These are phyloP conservation scores for Mycotypha africana DNA, from an alignment of 371 early-diverging fungal genomes.

Conservation along the genomic window DNA sequence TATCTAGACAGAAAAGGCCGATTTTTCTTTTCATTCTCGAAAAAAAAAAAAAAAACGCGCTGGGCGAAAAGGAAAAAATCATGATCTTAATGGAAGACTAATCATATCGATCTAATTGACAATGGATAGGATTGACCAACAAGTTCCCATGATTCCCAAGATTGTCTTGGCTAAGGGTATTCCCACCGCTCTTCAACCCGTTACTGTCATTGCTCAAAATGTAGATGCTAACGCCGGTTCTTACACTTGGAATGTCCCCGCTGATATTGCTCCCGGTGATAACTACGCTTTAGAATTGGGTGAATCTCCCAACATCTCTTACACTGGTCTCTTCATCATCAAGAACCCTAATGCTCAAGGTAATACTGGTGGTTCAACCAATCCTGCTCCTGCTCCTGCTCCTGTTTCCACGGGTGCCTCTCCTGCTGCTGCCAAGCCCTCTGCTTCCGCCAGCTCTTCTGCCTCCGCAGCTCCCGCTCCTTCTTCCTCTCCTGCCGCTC, in stretches of 20 bases:
- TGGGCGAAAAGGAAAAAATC: too few relatives aligned
- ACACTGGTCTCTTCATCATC: conserved; percentile 21
- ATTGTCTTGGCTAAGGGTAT: conserved; percentile 17
- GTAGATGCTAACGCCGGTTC: conserved; percentile 7
- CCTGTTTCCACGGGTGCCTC: conserved; percentile 1
- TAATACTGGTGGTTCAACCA: neutral
- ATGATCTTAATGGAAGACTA: too few relatives aligned
- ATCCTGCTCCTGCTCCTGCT: neutral
- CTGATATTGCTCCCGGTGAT: conserved; percentile 8
- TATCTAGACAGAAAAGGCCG: too few relatives aligned
- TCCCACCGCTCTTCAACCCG: conserved; percentile 10
- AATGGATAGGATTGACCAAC: conserved; percentile 11
- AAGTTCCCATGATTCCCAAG: conserved; percentile 11
- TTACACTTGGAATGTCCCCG: conserved; percentile 18
- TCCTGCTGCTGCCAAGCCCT: conserved; percentile 1
- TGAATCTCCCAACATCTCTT: conserved; percentile 18
- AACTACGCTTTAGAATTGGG: conserved; percentile 23
- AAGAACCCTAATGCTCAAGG: neutral
- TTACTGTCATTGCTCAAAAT: conserved; percentile 7
- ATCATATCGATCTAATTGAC: too few relatives aligned
- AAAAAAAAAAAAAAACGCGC: too few relatives aligned
- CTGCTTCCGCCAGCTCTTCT: neutral
- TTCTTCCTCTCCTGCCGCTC: conserved; percentile 6
- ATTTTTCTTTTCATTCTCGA: too few relatives aligned
- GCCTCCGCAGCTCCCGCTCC: conserved; percentile 2